phyloP scores from a whole-genome alignment of 352 stramenopile species.

The Nothophytophthora sp. region DNA sequence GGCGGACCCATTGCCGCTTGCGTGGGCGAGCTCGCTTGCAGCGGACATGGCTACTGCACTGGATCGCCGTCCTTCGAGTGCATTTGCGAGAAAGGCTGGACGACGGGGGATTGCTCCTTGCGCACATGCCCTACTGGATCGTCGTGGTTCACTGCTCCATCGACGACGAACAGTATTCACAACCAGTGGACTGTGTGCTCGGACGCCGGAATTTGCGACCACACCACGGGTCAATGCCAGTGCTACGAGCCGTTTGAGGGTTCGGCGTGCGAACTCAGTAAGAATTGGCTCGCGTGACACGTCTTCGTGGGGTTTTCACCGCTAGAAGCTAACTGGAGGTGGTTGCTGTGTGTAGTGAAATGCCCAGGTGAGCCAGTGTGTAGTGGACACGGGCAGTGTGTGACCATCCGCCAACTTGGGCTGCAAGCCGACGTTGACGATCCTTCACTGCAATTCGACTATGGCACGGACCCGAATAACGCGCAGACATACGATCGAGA shows the following conservation, averaged over 20 bases:
- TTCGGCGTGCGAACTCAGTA: conserved; percentile 57
- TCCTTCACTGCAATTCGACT: conserved; percentile 61
- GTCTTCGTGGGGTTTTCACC: too few relatives aligned
- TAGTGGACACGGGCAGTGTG: conserved; percentile 75
- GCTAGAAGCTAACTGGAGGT: too few relatives aligned
- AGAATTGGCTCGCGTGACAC: too few relatives aligned
- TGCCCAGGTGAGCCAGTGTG: conserved; percentile 55
- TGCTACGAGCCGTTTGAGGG: conserved; percentile 68
- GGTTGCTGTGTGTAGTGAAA: conserved; percentile 68
- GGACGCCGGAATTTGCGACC: conserved; percentile 61
- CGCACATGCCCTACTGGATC: conserved; percentile 61
- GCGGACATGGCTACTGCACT: conserved; percentile 67
- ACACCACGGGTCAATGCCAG: conserved; percentile 47
- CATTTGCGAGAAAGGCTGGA: conserved; percentile 64
- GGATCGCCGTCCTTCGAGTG: conserved; percentile 59
- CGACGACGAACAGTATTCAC: conserved; percentile 48
- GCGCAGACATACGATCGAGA: conserved; percentile 78
- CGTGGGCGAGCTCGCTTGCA: conserved; percentile 70
- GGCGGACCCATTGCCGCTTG: conserved; percentile 59
- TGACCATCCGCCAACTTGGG: conserved; percentile 71
- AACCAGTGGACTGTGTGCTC: conserved; percentile 59
- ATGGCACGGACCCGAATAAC: conserved; percentile 70
- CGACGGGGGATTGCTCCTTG: conserved; percentile 58
- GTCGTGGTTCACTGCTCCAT: conserved; percentile 62
- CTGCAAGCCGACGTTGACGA: conserved; percentile 53